Conservation (phyloP, 805 yeast genomes). For the Pichia paraexigua region DNA sequence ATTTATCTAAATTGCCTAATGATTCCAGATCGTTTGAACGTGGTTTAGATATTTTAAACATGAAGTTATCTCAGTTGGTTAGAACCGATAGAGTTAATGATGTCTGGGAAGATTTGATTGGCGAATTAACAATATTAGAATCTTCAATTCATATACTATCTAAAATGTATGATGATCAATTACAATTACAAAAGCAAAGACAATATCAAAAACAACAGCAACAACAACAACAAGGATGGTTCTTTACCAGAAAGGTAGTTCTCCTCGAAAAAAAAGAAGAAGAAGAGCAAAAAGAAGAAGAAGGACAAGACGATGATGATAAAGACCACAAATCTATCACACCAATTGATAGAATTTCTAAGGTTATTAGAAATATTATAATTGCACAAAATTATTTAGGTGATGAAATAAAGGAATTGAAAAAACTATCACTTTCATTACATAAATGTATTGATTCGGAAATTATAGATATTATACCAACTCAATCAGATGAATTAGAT, state of each 20-base stretch:
- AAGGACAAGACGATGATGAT: background rate
- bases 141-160: constrained; percentile 4
- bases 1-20: constrained; percentile 1
- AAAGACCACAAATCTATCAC: background rate
- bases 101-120: constrained; percentile 15
- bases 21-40: constrained; percentile 13
- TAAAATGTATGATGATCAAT: constrained; percentile 7
- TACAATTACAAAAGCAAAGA: background rate
- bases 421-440: constrained; percentile 4
- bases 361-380: constrained; percentile 10
- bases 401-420: constrained; percentile 13
- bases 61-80: constrained; percentile 9
- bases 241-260: background rate
- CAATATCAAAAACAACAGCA: background rate
- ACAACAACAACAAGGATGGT: background rate
- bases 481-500: background rate
- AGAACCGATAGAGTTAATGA: constrained; percentile 12
- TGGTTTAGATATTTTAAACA: constrained; percentile 7
- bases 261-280: background rate
- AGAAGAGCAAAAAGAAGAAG: background rate
- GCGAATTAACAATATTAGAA: constrained; percentile 11
- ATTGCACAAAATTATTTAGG: constrained; percentile 10
- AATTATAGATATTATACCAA: background rate
- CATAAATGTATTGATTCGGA: constrained; percentile 4
- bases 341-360: constrained; percentile 8